phyloP scores from a whole-genome alignment of 257 asterid genomes.

The Verbascum thapsus region DNA sequence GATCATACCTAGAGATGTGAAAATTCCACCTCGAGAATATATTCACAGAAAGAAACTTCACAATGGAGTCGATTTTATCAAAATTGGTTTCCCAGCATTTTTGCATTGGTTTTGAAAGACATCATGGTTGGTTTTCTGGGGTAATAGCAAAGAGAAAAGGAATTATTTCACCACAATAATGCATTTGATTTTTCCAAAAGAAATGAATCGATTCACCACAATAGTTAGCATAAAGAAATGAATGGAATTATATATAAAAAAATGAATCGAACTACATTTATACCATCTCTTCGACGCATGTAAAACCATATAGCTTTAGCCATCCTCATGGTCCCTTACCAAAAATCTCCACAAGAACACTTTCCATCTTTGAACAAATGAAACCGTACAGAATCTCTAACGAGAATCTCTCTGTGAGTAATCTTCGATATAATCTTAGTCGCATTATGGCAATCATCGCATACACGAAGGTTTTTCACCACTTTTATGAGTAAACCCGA shows the following conservation, averaged over 20 bases:
- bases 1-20: too few relatives aligned
- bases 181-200: too few relatives aligned
- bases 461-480: constrained; percentile 68
- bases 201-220: constrained; percentile 5
- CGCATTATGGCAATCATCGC: constrained; percentile 68
- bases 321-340: constrained; percentile 43
- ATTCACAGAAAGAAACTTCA: too few relatives aligned
- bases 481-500: constrained; percentile 52
- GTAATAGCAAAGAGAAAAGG: too few relatives aligned
- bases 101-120: too few relatives aligned
- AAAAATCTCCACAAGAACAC: constrained; percentile 78
- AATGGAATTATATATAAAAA: constrained; percentile 8
- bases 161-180: too few relatives aligned
- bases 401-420: constrained; percentile 55
- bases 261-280: not conserved
- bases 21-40: too few relatives aligned
- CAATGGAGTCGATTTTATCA: too few relatives aligned
- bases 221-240: constrained; percentile 7
- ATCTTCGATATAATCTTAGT: constrained; percentile 59
- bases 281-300: not conserved
- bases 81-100: too few relatives aligned
- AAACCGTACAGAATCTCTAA: constrained; percentile 62
- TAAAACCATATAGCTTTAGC: constrained; percentile 25
- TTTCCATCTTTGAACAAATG: constrained; percentile 61
- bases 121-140: too few relatives aligned